Percentiles rank a stretch among this genome's conserved stretches.
Conservation (phyloP, 768 basidiomycete genomes). For the Floccularia luteovirens region DNA sequence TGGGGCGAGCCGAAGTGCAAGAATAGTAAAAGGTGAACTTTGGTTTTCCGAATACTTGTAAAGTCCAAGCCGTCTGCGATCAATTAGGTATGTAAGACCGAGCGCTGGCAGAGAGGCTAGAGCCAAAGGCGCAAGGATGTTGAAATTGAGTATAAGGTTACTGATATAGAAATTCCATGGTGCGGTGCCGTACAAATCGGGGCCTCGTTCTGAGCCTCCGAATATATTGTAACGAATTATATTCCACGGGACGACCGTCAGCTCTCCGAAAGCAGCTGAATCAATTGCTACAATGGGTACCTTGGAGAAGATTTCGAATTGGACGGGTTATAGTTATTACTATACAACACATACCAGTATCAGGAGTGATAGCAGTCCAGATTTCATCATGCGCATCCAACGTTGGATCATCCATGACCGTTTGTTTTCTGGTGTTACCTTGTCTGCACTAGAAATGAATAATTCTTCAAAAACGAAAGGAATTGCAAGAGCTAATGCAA, state of each 20-base stretch:
- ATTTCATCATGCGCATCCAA: conserved; percentile 46
- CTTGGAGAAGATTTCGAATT: conserved; percentile 28
- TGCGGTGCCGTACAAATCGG: conserved; percentile 90
- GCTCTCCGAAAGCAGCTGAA: conserved; percentile 77
- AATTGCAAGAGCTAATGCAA: conserved; percentile 77
- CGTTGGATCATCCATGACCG: conserved; percentile 53
- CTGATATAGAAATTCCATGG: conserved; percentile 81
- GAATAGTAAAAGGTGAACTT: conserved; percentile 74
- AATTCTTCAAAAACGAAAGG: conserved; percentile 92
- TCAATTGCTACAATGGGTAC: conserved; percentile 81
- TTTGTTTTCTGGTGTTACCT: conserved; percentile 36
- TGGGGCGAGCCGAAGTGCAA: conserved; percentile 75
- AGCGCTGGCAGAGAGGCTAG: conserved; percentile 76
- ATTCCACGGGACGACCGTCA: conserved; percentile 84
- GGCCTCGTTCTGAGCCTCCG: conserved; percentile 68
- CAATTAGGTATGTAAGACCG: conserved; percentile 62
- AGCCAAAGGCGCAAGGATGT: conserved; percentile 75
- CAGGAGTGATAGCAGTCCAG: conserved; percentile 48
- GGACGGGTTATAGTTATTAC: background rate
- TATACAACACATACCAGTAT: conserved; percentile 45
- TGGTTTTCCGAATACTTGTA: conserved; percentile 39
- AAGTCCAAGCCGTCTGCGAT: conserved; percentile 69
- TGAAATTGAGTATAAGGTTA: conserved; percentile 94
- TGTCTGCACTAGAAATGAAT: conserved; percentile 67
- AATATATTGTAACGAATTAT: conserved; percentile 93